phyloP scores from a whole-genome alignment of 2,329 filamentous ascomycete species.

The Trichoderma breve region DNA sequence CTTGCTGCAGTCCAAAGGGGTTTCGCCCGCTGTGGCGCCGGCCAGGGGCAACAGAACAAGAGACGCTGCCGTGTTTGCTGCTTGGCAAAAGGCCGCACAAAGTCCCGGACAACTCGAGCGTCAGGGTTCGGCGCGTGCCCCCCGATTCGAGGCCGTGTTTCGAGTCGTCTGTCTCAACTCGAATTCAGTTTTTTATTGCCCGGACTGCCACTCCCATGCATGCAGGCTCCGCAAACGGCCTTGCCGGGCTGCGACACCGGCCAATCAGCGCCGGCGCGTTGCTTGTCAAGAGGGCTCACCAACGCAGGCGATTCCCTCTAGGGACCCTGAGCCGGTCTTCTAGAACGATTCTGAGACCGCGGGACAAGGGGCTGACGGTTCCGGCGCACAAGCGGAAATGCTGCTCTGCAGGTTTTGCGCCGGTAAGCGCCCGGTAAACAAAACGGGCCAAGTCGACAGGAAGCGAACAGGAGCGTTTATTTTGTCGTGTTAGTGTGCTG shows the following conservation, averaged over 20 bases:
- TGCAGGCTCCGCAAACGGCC: neutral
- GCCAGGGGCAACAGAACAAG: neutral
- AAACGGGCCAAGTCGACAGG: neutral
- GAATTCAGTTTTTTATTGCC: neutral
- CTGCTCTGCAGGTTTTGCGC: neutral
- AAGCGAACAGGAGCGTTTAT: neutral
- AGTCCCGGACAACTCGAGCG: neutral
- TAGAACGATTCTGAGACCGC: constrained; percentile 33
- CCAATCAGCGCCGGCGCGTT: neutral
- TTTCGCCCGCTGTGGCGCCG: constrained; percentile 15
- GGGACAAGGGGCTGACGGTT: constrained; percentile 27
- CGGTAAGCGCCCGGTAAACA: constrained; percentile 10
- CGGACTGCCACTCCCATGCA: neutral
- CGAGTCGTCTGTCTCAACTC: neutral
- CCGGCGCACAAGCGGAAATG: constrained; percentile 18
- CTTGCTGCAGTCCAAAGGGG: constrained; percentile 19
- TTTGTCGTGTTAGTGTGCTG: neutral
- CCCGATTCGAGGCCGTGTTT: neutral
- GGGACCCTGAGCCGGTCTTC: constrained; percentile 24
- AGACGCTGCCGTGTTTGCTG: neutral
- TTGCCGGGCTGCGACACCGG: neutral
- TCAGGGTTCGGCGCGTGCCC: neutral
- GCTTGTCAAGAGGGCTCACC: constrained; percentile 2
- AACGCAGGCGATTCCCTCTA: constrained; percentile 10
- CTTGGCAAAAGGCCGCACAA: neutral